Evolutionary conservation across 306 rosid genomes (phyloP).

Genomic region (Adenanthera pavonina): DNA sequence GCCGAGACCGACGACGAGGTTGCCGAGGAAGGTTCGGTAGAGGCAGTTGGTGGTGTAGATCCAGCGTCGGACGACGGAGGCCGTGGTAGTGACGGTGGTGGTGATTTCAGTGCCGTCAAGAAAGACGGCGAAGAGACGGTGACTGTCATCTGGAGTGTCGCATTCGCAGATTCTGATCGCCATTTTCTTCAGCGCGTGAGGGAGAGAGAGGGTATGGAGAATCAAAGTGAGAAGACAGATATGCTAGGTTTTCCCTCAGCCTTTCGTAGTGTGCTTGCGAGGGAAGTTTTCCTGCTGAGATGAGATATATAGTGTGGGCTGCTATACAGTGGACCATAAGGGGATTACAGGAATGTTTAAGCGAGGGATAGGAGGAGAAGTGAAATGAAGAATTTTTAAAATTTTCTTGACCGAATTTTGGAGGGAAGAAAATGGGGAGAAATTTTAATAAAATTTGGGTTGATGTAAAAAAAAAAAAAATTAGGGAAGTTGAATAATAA

Average conservation of each 20-base stretch:
- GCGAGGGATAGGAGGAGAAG: too few relatives aligned
- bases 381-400: too few relatives aligned
- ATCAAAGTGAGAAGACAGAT: neutral
- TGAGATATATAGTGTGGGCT: neutral
- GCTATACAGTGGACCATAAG: neutral
- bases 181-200: neutral
- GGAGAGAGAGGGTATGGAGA: too few relatives aligned
- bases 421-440: too few relatives aligned
- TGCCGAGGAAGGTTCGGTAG: neutral
- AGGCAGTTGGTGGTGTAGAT: neutral
- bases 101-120: neutral
- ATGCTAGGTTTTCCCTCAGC: too few relatives aligned
- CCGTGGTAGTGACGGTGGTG: conserved; percentile 42
- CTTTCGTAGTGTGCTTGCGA: neutral
- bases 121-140: neutral
- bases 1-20: conserved; percentile 56
- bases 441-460: too few relatives aligned
- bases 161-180: neutral
- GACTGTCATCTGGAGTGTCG: rapidly evolving
- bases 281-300: neutral
- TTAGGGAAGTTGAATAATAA: too few relatives aligned
- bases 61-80: conserved; percentile 46
- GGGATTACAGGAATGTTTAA: neutral
- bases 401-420: too few relatives aligned
- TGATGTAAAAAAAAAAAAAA: too few relatives aligned